Evolutionary conservation across 2,329 filamentous ascomycete species (phyloP), one percentile per base, ranked within the genome.

Genomic region (Geosmithia flava): DNA sequence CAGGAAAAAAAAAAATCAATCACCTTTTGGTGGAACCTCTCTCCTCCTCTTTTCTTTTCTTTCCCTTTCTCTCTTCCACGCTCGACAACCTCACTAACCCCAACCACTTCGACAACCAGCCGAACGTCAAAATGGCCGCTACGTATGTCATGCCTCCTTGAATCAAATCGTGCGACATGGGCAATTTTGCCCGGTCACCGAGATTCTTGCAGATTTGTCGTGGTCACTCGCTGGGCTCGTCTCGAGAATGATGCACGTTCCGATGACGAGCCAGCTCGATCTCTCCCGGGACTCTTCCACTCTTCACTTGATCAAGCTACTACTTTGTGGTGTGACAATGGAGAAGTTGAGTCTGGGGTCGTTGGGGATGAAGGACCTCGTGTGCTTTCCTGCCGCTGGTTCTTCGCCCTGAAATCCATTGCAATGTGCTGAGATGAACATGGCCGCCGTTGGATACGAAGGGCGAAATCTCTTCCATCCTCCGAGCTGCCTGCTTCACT

Each of bases 361-460:
- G 71, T 90, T 90, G 85, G 82, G 76, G 82, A 68, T 83, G 82
- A 87, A 88, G 74, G 71, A 52, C 13, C 33, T 37, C 11, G 33
- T 16, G 10, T 37, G 8, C 23, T 4, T 8, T 27, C 23, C 23
- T 37, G 50, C 52, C 54, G 23, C 16, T 19, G 16, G 15, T 44
- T 71, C 73, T 88, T 87, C 84, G 77, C 80, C 76, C 81, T 78
- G 56, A 88, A 91, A 87, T 71, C 20, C 56, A 88, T 83, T 83
- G 81, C 82, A 16, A 37, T 37, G 33, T 37, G 33, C 33, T 37
- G 59, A 59, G 59, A 58, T 46, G 61, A 62, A 55, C 17, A 55
- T 46, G 33, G 11, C 33, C 11, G 33, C 33, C 10, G 33, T 37
- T 5, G 33, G 33, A 37, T 16, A 11, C 15, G 15, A 37, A 7